These are phyloP conservation scores for Glycine tomentella DNA, from an alignment of 306 rosid species.

Conservation along the genomic window DNA sequence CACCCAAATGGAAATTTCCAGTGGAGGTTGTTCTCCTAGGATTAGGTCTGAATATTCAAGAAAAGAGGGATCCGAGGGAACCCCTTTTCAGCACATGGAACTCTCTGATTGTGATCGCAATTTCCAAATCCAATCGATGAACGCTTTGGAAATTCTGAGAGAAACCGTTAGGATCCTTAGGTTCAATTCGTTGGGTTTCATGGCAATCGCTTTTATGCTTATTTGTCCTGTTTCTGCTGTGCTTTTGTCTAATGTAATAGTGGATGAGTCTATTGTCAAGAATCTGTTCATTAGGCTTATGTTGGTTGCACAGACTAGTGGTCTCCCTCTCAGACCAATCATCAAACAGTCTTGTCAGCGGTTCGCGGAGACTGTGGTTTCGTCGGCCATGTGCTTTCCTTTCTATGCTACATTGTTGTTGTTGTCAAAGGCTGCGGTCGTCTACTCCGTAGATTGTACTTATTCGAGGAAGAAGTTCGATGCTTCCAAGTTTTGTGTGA, in stretches of 20 bases:
- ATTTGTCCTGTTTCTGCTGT: slow-evolving; percentile 89
- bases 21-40: slow-evolving; percentile 63
- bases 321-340: slow-evolving; percentile 82
- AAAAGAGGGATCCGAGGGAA: slow-evolving; percentile 66
- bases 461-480: slow-evolving; percentile 75
- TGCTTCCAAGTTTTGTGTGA: slow-evolving; percentile 60
- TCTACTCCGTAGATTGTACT: slow-evolving; percentile 85
- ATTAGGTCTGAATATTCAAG: slow-evolving; percentile 57
- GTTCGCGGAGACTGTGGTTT: slow-evolving; percentile 71
- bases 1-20: slow-evolving; percentile 65
- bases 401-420: slow-evolving; percentile 70
- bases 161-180: slow-evolving; percentile 87
- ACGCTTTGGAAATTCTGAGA: slow-evolving; percentile 87
- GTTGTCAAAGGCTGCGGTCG: slow-evolving; percentile 81
- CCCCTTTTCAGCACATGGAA: slow-evolving; percentile 51
- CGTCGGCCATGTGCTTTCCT: slow-evolving; percentile 74
- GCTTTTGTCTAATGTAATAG: slow-evolving; percentile 70
- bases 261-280: slow-evolving; percentile 72
- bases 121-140: slow-evolving; percentile 68
- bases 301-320: slow-evolving; percentile 81
- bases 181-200: slow-evolving; percentile 77
- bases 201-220: slow-evolving; percentile 66
- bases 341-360: slow-evolving; percentile 81
- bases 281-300: slow-evolving; percentile 71
- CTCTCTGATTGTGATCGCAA: slow-evolving; percentile 44